Evolutionary conservation across 129 eudicot species (phyloP).

Genomic region (Flaveria trinervia): DNA sequence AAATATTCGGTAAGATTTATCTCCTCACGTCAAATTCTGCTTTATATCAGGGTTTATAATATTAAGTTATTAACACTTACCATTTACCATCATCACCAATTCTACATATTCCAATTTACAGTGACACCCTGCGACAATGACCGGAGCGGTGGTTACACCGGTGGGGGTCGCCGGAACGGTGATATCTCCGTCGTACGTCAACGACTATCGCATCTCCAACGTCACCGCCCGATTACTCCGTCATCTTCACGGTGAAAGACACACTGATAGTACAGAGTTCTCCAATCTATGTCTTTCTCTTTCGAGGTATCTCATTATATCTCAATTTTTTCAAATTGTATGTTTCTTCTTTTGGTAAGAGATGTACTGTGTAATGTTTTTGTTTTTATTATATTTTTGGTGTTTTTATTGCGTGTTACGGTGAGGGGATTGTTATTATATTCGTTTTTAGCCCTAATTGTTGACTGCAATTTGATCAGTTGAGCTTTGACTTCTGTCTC

Average conservation of each 20-base stretch:
- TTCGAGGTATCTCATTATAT: conserved; percentile 46
- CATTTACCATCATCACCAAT: background rate
- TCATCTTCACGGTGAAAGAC: conserved; percentile 25
- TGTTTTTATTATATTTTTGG: too few species aligned
- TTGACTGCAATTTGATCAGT: background rate
- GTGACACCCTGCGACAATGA: conserved; percentile 5
- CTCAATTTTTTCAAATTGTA: background rate
- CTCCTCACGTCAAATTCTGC: background rate
- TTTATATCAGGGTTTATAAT: too few species aligned
- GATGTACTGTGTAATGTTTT: background rate
- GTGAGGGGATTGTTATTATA: background rate
- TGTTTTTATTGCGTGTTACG: background rate
- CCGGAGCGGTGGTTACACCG: conserved; percentile 28
- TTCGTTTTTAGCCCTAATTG: conserved; percentile 30
- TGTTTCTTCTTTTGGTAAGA: background rate
- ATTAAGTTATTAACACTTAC: background rate
- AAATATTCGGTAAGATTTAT: too few species aligned
- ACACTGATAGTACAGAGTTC: conserved; percentile 42
- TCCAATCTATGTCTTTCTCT: conserved; percentile 80
- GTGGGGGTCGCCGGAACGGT: background rate
- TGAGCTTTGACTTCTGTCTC: conserved; percentile 1
- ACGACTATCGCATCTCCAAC: conserved; percentile 56
- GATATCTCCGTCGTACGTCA: conserved; percentile 46
- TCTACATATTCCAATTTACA: background rate
- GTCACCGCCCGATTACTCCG: conserved; percentile 50